Evolutionary conservation across 306 rosid species (phyloP).

Genomic region (Malus domestica): ASM211411v1 NC_041796.1:19377501-19378000

Average conservation of each 20-base stretch:
- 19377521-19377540: not conserved
- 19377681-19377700: not conserved
- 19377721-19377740: not conserved
- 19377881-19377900: not conserved
- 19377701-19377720: not conserved
- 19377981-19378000: conserved; percentile 69
- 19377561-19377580: not conserved
- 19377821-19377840: not conserved
- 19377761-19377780: not conserved
- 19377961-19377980: not conserved
- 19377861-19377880: not conserved
- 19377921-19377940: not conserved
- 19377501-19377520: not conserved
- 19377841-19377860: not conserved
- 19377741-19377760: not conserved
- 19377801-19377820: not conserved
- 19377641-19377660: not conserved
- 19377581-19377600: not conserved
- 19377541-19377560: not conserved
- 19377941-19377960: not conserved
- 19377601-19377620: not conserved
- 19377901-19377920: not conserved
- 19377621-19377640: not conserved
- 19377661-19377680: not conserved
- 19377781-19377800: not conserved